A percentile compares a stretch with the other conserved stretches of the same genome.
Conservation (phyloP, 164 flowering plant genomes). For the Sedum album region DNA sequence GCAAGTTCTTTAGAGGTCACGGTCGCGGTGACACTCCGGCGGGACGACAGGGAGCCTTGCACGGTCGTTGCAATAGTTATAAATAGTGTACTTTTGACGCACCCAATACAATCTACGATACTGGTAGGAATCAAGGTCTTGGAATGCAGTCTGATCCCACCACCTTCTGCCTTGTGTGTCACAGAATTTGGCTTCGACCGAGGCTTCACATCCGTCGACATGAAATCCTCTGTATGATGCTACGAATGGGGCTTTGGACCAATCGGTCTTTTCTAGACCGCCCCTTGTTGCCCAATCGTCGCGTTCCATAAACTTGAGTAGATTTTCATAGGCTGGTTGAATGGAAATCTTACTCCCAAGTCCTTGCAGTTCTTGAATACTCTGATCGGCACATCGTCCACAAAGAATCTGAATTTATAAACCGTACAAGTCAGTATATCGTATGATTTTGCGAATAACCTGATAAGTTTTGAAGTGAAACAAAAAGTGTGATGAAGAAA, state of each 20-base stretch:
- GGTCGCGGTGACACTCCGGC: neutral
- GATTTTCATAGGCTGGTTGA: neutral
- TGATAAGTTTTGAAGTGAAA: neutral
- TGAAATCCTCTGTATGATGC: neutral
- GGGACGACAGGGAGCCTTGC: neutral
- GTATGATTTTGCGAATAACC: neutral
- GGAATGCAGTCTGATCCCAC: neutral
- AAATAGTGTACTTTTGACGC: neutral
- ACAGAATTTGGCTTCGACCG: neutral
- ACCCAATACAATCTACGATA: neutral
- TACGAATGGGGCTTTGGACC: neutral
- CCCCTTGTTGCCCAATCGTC: neutral
- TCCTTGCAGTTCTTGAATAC: neutral
- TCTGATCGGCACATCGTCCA: neutral
- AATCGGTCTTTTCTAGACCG: neutral
- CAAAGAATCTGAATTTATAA: neutral
- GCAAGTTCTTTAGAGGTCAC: neutral
- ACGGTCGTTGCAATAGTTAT: neutral
- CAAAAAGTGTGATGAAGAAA: neutral
- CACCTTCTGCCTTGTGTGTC: neutral
- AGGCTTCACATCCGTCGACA: neutral
- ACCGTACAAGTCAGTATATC: too few species aligned
- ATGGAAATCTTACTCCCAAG: neutral
- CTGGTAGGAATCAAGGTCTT: neutral
- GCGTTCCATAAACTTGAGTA: neutral